Evolutionary conservation across 176 grass and related monocot species (phyloP).

Genomic region (Eleusine coracana): DNA sequence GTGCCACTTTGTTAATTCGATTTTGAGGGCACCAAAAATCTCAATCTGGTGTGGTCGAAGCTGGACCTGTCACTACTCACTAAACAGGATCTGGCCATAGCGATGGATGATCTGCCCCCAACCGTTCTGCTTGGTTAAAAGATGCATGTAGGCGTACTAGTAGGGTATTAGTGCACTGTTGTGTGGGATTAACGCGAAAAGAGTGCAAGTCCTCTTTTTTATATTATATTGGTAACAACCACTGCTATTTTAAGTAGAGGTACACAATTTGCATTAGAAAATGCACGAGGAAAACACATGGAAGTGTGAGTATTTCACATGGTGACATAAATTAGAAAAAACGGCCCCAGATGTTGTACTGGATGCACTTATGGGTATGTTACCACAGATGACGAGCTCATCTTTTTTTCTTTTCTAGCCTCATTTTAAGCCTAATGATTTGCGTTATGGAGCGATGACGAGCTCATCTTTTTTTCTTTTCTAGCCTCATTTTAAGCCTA

Average conservation of each 20-base stretch:
- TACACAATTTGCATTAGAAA: neutral
- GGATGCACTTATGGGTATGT: neutral
- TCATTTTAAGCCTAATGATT: neutral
- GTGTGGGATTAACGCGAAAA: neutral
- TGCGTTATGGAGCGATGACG: neutral
- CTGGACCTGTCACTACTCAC: neutral
- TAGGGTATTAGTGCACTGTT: neutral
- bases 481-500: neutral
- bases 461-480: neutral
- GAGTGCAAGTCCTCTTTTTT: conserved; percentile 4
- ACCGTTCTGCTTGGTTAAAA: neutral
- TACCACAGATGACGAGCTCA: neutral
- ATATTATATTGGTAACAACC: neutral
- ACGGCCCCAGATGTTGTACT: neutral
- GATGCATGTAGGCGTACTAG: neutral
- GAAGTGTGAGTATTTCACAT: neutral
- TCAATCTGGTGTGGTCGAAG: conserved; percentile 15
- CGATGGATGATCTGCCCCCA: conserved; percentile 28
- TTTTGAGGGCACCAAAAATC: neutral
- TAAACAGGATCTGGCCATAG: conserved; percentile 14
- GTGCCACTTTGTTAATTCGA: neutral
- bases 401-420: neutral
- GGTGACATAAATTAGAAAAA: neutral
- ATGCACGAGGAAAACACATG: conserved; percentile 8
- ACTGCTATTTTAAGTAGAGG: neutral